Conservation (phyloP, 2,329 filamentous ascomycete species). For the Pestalotiopsis sp. region DNA sequence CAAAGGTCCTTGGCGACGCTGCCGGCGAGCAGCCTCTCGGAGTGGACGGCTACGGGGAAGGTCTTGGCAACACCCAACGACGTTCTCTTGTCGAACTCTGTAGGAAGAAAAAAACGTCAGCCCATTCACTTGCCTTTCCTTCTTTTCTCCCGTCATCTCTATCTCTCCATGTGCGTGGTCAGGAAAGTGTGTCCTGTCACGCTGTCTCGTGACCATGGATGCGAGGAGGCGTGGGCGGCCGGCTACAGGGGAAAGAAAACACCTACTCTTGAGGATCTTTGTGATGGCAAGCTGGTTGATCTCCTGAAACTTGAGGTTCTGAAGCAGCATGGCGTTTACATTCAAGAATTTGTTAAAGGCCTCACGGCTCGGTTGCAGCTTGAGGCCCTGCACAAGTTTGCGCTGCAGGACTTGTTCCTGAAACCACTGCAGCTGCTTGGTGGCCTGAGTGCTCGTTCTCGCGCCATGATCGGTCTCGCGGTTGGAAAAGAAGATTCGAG, state of each 20-base stretch:
- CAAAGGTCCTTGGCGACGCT: conserved; percentile 77
- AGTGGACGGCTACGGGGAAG: conserved; percentile 62
- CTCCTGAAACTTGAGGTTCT: conserved; percentile 81
- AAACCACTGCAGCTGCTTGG: conserved; percentile 72
- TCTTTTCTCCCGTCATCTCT: too few species aligned
- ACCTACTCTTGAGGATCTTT: conserved; percentile 83
- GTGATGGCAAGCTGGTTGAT: conserved; percentile 76
- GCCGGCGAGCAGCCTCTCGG: conserved; percentile 64
- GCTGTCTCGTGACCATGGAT: not conserved
- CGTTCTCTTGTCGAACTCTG: conserved; percentile 87
- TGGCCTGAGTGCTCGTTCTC: conserved; percentile 66
- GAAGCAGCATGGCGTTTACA: conserved; percentile 77
- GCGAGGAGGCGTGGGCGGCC: too few species aligned
- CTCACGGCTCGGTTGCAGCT: conserved; percentile 63
- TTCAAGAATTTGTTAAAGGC: conserved; percentile 71
- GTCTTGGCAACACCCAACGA: conserved; percentile 68
- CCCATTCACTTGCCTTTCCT: too few species aligned
- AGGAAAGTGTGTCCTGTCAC: too few species aligned
- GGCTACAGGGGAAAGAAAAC: not conserved
- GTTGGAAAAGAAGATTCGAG: conserved; percentile 80
- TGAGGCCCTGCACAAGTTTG: conserved; percentile 63
- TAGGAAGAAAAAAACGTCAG: not conserved
- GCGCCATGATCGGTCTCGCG: conserved; percentile 71
- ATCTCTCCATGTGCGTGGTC: too few species aligned
- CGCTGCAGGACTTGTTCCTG: conserved; percentile 66